Conservation (phyloP, 2,329 filamentous ascomycete genomes). For the Talaromyces albobiverticillius region DNA sequence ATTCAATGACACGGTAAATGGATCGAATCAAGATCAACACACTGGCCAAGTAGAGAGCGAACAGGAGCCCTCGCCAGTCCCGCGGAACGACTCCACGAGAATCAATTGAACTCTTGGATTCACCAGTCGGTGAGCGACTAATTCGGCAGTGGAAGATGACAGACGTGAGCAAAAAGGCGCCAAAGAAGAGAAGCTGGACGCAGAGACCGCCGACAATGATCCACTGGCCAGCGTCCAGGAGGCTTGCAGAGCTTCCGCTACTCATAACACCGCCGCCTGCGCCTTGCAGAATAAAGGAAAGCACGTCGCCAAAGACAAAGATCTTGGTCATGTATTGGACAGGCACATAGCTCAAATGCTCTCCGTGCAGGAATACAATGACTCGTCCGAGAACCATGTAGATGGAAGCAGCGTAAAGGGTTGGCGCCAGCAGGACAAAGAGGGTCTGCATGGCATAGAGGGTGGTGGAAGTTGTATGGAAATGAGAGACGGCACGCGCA, state of each 20-base stretch:
- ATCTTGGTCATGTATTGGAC: constrained; percentile 30
- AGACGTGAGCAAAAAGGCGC: constrained; percentile 25
- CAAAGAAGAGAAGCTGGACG: constrained; percentile 30
- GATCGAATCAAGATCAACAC: constrained; percentile 19
- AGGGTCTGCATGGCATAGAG: constrained; percentile 28
- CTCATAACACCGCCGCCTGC: neutral
- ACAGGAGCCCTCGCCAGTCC: constrained; percentile 37
- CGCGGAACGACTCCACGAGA: too few species aligned
- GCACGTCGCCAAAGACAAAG: constrained; percentile 29
- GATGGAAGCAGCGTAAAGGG: constrained; percentile 34
- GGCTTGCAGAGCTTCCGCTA: neutral
- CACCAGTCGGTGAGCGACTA: constrained; percentile 30
- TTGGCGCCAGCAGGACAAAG: constrained; percentile 31
- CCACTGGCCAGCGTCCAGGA: constrained; percentile 17
- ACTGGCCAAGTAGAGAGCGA: constrained; percentile 22
- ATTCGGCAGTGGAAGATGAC: constrained; percentile 26
- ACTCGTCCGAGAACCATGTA: constrained; percentile 35
- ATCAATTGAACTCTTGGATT: too few species aligned
- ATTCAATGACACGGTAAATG: constrained; percentile 23
- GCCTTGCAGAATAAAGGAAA: constrained; percentile 31
- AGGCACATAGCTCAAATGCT: constrained; percentile 25
- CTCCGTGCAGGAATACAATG: constrained; percentile 26
- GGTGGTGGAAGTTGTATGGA: constrained; percentile 2
- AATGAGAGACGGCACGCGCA: constrained; percentile 8
- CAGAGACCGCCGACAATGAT: constrained; percentile 29